Evolutionary conservation across 176 grass and related monocot genomes (phyloP), one percentile per base, ranked within the genome.

Genomic region (Aegilops sharonensis): DNA sequence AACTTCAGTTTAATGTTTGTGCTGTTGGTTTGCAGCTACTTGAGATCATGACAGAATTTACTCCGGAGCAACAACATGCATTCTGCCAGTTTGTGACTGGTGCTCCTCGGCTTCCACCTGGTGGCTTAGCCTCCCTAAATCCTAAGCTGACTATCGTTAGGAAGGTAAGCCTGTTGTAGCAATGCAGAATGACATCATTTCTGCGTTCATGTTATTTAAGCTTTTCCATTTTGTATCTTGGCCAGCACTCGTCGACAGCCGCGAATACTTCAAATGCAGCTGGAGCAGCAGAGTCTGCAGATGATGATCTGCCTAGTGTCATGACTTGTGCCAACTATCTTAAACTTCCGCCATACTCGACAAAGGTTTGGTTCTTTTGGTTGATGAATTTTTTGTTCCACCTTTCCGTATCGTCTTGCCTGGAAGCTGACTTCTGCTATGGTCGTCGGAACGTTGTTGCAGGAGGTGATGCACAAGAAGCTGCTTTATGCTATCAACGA

Each of bases 271-370:
- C 90, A 12, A 91, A 90, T 80, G 79, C 85, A 70, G 72, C 91
- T 90, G 95, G 87, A 70, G 87, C 75, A 13, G 25, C 79, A 12
- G 91, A 95, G 35, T 78, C 80, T 43, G 95, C 87, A 21, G 95
- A 98, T 85, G 91, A 98, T 64, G 95, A 95, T 83, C 83, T 98
- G 52, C 95, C 95, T 39, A 98, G 95, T 83, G 95, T 98, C 7
- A 98, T 98, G 95, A 98, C 95, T 23, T 98, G 95, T 69, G 95
- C 93, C 32, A 98, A 98, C 79, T 98, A 95, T 87, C 93, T 98
- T 75, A 98, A 98, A 84, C 91, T 98, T 13, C 95, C 95, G 9
- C 95, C 92, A 6, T 98, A 98, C 78, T 98, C 95, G 17, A 94
- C 89, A 21, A 98, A 98, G 89, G 95, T 98, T 65, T 47, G 63